Evolutionary conservation across 164 flowering plant species (phyloP), one percentile per base, ranked within the genome.

Genomic region (Malania oleifera): DNA sequence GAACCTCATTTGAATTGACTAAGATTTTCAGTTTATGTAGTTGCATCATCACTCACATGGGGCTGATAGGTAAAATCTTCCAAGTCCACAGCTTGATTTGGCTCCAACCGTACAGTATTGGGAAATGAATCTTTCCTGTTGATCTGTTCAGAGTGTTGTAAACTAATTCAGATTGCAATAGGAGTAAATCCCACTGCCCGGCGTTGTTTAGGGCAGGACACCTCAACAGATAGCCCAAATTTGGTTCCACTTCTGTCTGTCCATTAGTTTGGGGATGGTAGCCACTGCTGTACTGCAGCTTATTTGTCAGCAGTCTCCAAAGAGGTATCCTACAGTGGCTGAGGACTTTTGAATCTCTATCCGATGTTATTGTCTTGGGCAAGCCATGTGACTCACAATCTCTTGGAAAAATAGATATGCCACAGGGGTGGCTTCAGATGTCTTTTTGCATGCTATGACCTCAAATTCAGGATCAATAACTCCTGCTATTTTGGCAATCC

Each of bases 401-500:
- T 60, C 63, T n/a, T 14, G 10, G 49, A 48, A 47, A 38, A 34
- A 48, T 28, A 60, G 12, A 2, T 37, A 1, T 2, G 46, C 54
- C 7, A 60, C 17, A 37, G 48, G n/a, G 17, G 29, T 17, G 6
- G 55, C 54, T 48, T 60, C 45, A n/a, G 34, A 10, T 1, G 52
- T 52, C 41, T 62, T 62, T n/a, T 14, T 26, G 26, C 65, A 62
- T 19, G 64, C 48, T 6, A 51, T 39, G 20, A 15, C 51, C 48
- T 1, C 57, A 39, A 52, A 37, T 6, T 39, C 34, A 1, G 38
- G 38, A n/a, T 61, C 64, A 15, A 22, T 5, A 3, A 37, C 46
- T 15, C 55, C 18, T 50, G 38, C 47, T 0, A 49, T 51, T 1
- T 12, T 0, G 57, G 56, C 5, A 61, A 23, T 1, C 64, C 48